Conservation (phyloP, 139 green algal genomes). For the Choricystis sp. region DNA sequence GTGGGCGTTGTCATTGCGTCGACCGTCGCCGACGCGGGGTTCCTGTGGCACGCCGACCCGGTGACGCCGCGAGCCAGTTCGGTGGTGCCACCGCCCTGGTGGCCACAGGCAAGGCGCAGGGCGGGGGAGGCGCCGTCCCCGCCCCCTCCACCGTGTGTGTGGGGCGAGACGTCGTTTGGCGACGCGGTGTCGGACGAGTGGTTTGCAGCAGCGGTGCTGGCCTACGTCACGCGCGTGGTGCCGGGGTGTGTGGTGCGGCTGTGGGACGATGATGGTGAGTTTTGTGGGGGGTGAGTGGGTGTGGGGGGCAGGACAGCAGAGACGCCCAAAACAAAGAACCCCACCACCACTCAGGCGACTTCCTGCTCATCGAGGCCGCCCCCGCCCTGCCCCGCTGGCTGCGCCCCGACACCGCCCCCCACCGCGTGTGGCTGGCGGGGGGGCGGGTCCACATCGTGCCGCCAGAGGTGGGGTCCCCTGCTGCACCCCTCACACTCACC, state of each 20-base stretch:
- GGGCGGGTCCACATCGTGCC: background rate
- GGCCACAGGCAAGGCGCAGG: too few relatives aligned
- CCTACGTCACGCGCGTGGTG: constrained; percentile 25
- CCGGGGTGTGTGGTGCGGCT: constrained; percentile 23
- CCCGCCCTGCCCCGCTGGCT: constrained; percentile 66
- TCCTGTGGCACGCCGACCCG: too few relatives aligned
- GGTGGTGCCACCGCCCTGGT: too few relatives aligned
- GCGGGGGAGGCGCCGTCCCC: too few relatives aligned
- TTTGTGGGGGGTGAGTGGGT: too few relatives aligned
- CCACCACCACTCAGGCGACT: too few relatives aligned
- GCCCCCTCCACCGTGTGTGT: constrained; percentile 52
- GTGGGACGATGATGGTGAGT: constrained; percentile 90
- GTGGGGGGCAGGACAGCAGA: too few relatives aligned
- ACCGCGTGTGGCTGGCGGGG: constrained; percentile 26
- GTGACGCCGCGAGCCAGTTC: too few relatives aligned
- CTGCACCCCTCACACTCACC: background rate
- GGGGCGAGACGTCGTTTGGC: constrained; percentile 43
- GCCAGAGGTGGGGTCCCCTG: background rate
- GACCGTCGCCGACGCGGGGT: too few relatives aligned
- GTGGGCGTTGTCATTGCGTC: too few relatives aligned
- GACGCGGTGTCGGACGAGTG: constrained; percentile 85
- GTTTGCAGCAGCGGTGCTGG: constrained; percentile 61
- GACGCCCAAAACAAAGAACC: too few relatives aligned
- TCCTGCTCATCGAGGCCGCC: constrained; percentile 90
- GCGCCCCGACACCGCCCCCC: constrained; percentile 39